Evolutionary conservation across 345 rosid species (phyloP), one percentile per base, ranked within the genome.

Genomic region (Melastoma malabathricum): DNA sequence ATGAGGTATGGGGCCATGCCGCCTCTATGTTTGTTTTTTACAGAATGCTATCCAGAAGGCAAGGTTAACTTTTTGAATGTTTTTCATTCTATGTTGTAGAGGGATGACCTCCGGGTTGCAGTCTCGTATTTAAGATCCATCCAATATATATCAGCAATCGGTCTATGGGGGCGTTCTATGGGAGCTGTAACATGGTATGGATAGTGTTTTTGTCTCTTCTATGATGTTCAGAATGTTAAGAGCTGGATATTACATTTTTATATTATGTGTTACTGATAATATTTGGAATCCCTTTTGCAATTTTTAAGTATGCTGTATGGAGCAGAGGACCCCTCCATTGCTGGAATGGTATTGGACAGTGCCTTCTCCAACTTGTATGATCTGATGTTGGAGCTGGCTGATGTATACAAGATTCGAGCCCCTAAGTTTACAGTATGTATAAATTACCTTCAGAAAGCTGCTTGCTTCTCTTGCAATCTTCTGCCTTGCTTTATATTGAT

Each of bases 151-250:
- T 86, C 98, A 19, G 64, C 85, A 51, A 77, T 87, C 46, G 98
- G 93, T 59, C 96, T 92, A 3, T 92, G 98, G 98, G 98, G 98
- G 62, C 87, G 98, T 55, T 92, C 98, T 44, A 92, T 92, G 98
- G 98, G 98, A 53, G 98, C 98, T 3, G 98, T 92, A 59, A 92
- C 98, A 55, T 69, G 98, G 98, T 92, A 69, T 46, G 18, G 23
- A 17, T 16, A 20, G 22, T 15, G 18, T 39, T 15, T 8, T 6
- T 0, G 23, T 22, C 41, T 34, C 10, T 34, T 34, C 12, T 34
- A 29, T 34, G 9, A 1, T 34, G 10, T 34, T 34, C 41, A 9
- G 12, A 34, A 34, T 34, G 41, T 34, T 34, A 34, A 6, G 12
- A 34, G 12, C 41, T 34, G 41, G 41, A 34, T 34, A 12, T 34